Percentiles rank a stretch among this genome's conserved stretches.
Evolutionary conservation across 768 basidiomycete genomes (phyloP).

Genomic region (Auricularia sp.): DNA sequence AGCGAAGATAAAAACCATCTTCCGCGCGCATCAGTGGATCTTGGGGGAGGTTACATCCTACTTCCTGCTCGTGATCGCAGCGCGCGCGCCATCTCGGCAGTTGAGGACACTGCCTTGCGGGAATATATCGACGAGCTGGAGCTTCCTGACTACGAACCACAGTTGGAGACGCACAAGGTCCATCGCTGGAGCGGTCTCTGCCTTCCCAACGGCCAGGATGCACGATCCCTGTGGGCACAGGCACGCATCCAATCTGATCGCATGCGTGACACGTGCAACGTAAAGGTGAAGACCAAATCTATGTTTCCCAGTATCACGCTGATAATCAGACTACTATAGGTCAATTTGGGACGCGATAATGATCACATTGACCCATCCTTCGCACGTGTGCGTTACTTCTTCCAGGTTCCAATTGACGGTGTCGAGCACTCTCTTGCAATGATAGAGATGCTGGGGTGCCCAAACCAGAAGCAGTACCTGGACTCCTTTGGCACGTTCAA

Average conservation of each 20-base stretch:
- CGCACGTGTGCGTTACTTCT: not conserved
- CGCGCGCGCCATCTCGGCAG: not conserved
- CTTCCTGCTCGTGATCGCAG: not conserved
- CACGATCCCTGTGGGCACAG: not conserved
- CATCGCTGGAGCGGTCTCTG: not conserved
- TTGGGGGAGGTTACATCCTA: not conserved
- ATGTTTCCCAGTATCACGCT: not conserved
- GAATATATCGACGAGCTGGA: not conserved
- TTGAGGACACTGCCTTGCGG: not conserved
- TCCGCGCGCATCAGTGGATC: not conserved
- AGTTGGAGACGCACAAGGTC: not conserved
- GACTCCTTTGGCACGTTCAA: not conserved
- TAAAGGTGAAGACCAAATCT: not conserved
- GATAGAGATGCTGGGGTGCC: not conserved
- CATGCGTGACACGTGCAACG: not conserved
- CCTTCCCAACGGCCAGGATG: not conserved
- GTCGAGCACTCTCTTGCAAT: not conserved
- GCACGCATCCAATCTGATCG: not conserved
- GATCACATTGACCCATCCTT: not conserved
- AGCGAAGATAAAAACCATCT: not conserved
- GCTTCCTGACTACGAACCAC: not conserved
- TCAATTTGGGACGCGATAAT: not conserved
- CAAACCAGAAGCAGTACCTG: not conserved
- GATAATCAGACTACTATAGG: not conserved
- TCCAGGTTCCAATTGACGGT: not conserved